Conservation (phyloP, 768 basidiomycete genomes). For the Russula sp. region DNA sequence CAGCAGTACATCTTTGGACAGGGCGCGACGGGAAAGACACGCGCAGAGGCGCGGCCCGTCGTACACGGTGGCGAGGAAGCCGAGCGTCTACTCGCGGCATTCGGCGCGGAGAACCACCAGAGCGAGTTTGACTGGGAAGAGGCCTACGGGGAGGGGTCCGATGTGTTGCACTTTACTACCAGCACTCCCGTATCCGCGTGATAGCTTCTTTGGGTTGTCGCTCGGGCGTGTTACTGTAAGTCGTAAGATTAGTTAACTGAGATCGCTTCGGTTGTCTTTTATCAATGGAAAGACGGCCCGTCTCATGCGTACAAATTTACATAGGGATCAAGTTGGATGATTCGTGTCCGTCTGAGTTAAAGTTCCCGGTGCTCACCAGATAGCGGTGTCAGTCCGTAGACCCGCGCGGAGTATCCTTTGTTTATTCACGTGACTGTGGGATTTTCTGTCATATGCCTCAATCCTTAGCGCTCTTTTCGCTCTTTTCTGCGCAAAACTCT, state of each 20-base stretch:
- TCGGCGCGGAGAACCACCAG: slow-evolving; percentile 71
- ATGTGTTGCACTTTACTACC: slow-evolving; percentile 52
- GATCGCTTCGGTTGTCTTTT: not conserved
- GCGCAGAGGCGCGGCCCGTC: slow-evolving; percentile 52
- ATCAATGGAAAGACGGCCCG: not conserved
- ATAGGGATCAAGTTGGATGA: too few species aligned
- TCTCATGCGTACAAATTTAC: not conserved
- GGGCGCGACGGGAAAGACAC: slow-evolving; percentile 64
- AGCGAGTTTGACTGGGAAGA: slow-evolving; percentile 69
- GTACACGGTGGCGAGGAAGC: slow-evolving; percentile 51
- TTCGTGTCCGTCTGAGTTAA: too few species aligned
- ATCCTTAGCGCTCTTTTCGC: too few species aligned
- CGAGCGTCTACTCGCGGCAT: slow-evolving; percentile 52
- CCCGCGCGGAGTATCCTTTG: too few species aligned
- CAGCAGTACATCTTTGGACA: slow-evolving; percentile 66
- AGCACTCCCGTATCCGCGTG: not conserved
- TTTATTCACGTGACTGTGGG: too few species aligned
- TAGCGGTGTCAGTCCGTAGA: too few species aligned
- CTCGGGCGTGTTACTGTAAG: not conserved
- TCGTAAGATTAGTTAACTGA: not conserved
- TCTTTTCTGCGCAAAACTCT: too few species aligned
- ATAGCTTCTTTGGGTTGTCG: not conserved
- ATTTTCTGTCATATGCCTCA: too few species aligned
- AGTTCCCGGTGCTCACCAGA: too few species aligned
- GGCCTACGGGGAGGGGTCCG: slow-evolving; percentile 63